Conservation (phyloP, 1,284 basidiomycete genomes). For the Fomitopsis palustris region DNA sequence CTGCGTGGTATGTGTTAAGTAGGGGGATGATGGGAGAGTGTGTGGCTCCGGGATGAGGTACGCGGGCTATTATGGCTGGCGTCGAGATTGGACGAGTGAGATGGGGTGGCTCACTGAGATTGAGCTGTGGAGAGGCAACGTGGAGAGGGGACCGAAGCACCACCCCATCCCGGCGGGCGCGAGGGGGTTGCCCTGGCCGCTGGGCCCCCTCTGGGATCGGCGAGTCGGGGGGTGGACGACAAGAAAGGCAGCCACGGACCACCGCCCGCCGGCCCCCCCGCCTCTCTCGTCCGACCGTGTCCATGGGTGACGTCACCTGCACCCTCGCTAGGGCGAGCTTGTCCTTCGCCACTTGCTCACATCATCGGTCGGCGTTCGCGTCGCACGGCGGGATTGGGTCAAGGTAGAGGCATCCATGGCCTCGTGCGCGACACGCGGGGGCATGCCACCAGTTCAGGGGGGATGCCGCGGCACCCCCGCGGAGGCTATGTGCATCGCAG, state of each 20-base stretch:
- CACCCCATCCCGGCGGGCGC: neutral
- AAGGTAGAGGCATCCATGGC: neutral
- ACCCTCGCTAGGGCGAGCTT: neutral
- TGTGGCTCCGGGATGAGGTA: neutral
- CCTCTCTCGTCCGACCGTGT: neutral
- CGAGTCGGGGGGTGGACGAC: neutral
- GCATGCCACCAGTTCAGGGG: neutral
- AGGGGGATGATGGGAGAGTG: neutral
- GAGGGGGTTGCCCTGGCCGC: neutral
- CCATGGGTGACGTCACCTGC: neutral
- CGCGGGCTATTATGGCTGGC: neutral
- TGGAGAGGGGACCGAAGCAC: neutral
- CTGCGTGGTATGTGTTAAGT: neutral
- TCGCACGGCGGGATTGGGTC: neutral
- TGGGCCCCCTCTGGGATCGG: neutral
- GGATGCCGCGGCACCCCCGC: neutral
- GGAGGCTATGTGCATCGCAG: neutral
- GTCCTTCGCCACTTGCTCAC: neutral
- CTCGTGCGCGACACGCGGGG: neutral
- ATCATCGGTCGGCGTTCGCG: neutral
- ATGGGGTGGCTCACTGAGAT: neutral
- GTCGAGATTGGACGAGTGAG: neutral
- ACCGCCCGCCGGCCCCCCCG: neutral
- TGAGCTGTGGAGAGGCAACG: neutral
- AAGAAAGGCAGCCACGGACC: neutral